Conservation (phyloP, 2,329 filamentous ascomycete genomes). For the Thelonectria olida region DNA sequence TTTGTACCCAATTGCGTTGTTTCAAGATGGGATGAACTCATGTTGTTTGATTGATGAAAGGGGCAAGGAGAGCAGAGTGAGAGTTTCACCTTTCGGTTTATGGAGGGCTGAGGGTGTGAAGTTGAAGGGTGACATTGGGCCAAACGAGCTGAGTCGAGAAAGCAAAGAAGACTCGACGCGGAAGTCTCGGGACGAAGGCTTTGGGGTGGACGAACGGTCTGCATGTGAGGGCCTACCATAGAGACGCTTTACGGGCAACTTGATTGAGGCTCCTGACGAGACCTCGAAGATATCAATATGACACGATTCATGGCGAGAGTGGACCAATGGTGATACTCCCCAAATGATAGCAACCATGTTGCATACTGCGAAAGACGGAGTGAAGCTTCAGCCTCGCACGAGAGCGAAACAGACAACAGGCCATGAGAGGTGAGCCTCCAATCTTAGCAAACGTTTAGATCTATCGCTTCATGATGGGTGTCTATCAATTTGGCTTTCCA, state of each 20-base stretch:
- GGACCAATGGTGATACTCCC: neutral
- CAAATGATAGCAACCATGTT: neutral
- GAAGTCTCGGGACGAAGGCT: neutral
- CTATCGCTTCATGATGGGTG: neutral
- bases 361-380: no score
- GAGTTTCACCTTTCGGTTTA: neutral
- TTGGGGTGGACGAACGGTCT: neutral
- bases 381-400: neutral
- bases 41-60: slow-evolving; percentile 2
- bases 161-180: neutral
- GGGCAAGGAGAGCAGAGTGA: neutral
- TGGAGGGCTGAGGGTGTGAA: neutral
- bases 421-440: slow-evolving; percentile 11
- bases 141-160: neutral
- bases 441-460: neutral
- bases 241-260: neutral
- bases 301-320: slow-evolving; percentile 1
- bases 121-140: neutral
- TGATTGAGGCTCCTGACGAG: neutral
- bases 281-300: slow-evolving; percentile 11
- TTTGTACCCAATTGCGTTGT: neutral
- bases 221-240: neutral
- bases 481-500: neutral
- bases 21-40: slow-evolving; percentile 7
- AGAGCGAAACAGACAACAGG: neutral